Evolutionary conservation across 305 asterid species (phyloP).

Genomic region (Fraxinus sp.): DNA sequence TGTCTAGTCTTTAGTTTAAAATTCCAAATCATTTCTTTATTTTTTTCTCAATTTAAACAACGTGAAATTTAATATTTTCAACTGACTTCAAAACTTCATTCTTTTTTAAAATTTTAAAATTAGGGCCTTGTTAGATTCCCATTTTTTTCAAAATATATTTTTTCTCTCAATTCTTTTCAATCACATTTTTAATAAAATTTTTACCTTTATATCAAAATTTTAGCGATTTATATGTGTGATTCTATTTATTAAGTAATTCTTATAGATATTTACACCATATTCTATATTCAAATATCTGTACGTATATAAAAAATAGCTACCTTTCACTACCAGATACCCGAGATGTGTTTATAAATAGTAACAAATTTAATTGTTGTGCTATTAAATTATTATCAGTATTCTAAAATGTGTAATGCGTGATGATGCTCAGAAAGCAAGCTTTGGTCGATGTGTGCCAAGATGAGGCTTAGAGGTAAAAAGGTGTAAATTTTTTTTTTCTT

Average conservation of each 20-base stretch:
- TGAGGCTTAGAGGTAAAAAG: no score
- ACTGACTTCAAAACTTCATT: background rate
- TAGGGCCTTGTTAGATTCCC: no score
- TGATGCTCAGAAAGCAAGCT: no score
- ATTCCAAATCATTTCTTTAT: background rate
- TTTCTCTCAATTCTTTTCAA: no score
- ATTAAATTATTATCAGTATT: no score
- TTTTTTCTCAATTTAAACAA: background rate
- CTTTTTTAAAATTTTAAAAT: no score
- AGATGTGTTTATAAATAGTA: background rate
- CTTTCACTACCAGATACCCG: background rate
- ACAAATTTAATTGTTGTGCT: background rate
- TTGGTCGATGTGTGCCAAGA: no score
- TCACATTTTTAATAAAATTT: no score
- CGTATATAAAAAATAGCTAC: background rate
- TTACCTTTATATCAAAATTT: background rate
- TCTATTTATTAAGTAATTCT: background rate
- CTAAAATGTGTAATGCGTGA: no score
- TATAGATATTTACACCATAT: background rate
- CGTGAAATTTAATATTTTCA: background rate
- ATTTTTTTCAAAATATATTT: no score
- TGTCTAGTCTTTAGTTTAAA: background rate
- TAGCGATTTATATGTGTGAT: background rate
- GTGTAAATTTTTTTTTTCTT: no score
- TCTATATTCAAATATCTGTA: background rate